These are phyloP conservation scores for Corynespora cassiicola DNA, from an alignment of 2,329 filamentous ascomycete genomes.

Conservation along the genomic window DNA sequence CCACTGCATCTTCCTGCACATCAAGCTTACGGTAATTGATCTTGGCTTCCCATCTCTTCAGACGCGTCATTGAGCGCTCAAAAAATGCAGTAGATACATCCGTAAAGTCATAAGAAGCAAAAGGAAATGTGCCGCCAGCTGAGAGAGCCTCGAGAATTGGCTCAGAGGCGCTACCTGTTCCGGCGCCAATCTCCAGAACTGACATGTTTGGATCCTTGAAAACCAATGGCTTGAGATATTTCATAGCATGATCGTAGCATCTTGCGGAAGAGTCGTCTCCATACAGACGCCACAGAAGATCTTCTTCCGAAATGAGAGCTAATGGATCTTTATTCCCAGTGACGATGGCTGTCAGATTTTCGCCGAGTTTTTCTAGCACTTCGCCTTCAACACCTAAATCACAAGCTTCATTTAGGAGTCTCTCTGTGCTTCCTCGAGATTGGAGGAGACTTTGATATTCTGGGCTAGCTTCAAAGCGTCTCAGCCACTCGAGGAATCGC, in stretches of 20 bases:
- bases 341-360: conserved; percentile 2
- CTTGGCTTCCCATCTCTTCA: conserved; percentile 10
- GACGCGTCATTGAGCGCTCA: conserved; percentile 1
- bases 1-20: conserved; percentile 22
- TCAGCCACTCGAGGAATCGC: too few relatives aligned
- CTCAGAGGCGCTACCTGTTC: conserved; percentile 14
- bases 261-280: conserved; percentile 6
- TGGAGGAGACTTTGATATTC: too few relatives aligned
- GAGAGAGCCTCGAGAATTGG: conserved; percentile 7
- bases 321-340: conserved; percentile 3
- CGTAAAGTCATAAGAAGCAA: conserved; percentile 14
- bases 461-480: too few relatives aligned
- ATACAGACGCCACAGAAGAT: conserved; percentile 7
- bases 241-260: conserved; percentile 4
- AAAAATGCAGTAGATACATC: conserved; percentile 20
- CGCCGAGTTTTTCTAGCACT: conserved; percentile 3
- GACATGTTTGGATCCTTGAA: conserved; percentile 10
- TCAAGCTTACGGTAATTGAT: conserved; percentile 27
- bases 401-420: too few relatives aligned
- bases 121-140: neutral
- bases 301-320: conserved; percentile 7
- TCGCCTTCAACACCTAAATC: conserved; percentile 5
- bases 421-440: too few relatives aligned
- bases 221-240: conserved; percentile 6
- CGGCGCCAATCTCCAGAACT: conserved; percentile 17